Percentiles rank a stretch among this genome's conserved stretches.
phyloP scores from a whole-genome alignment of 2,329 filamentous ascomycete genomes.

The Bipolaris oryzae region DNA sequence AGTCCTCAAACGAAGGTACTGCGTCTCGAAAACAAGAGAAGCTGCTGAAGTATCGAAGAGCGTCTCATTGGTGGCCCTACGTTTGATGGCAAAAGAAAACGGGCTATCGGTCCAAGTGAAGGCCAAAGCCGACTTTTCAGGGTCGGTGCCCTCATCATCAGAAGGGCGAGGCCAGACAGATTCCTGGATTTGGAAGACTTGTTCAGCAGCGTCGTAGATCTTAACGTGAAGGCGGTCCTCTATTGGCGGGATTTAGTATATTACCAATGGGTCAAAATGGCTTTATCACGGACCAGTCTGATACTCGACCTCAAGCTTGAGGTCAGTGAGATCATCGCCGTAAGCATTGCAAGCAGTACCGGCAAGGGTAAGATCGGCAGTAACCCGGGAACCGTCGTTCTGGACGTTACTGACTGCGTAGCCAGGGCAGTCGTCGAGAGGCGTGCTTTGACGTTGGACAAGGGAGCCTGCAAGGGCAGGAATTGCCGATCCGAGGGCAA shows the following conservation, averaged over 20 bases:
- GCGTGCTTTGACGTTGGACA: constrained; percentile 26
- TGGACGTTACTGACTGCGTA: constrained; percentile 68
- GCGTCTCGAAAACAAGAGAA: constrained; percentile 73
- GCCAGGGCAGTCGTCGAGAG: constrained; percentile 62
- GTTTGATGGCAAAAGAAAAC: constrained; percentile 69
- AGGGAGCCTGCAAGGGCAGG: constrained; percentile 25
- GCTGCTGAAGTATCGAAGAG: constrained; percentile 74
- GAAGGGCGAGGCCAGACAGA: constrained; percentile 67
- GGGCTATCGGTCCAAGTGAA: constrained; percentile 63
- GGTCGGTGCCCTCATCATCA: constrained; percentile 34
- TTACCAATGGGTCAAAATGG: constrained; percentile 64
- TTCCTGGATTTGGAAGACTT: constrained; percentile 76
- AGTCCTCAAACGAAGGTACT: constrained; percentile 76
- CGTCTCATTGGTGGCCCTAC: constrained; percentile 61
- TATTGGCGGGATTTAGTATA: constrained; percentile 46
- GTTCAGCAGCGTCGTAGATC: constrained; percentile 70
- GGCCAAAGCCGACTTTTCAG: constrained; percentile 54
- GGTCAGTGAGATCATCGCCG: constrained; percentile 60
- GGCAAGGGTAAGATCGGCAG: constrained; percentile 71
- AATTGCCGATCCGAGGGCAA: constrained; percentile 31
- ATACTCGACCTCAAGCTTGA: constrained; percentile 65
- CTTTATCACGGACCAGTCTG: constrained; percentile 57
- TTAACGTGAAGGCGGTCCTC: constrained; percentile 72
- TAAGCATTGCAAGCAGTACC: constrained; percentile 68
- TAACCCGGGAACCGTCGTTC: constrained; percentile 61